A percentile compares a stretch with the other conserved stretches of the same genome.
Conservation (phyloP, 495 filamentous ascomycete species). For the Cairneyella variabilis region DNA sequence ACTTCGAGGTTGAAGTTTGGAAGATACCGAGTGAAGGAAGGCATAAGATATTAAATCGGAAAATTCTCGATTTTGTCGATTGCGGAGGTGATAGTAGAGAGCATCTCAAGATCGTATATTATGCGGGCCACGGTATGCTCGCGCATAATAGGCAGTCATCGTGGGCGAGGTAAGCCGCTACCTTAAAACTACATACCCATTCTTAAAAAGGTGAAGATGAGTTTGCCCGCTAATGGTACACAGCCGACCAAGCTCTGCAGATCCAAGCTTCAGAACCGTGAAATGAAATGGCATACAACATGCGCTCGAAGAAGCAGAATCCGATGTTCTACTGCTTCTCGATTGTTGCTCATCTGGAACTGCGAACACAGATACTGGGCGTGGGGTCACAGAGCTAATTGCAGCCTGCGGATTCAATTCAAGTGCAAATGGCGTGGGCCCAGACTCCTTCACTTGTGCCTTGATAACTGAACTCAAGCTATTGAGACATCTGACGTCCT, state of each 20-base stretch:
- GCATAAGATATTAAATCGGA: not conserved
- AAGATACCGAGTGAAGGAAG: not conserved
- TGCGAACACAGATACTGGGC: too few species aligned
- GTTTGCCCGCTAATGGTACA: not conserved
- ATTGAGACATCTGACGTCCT: not conserved
- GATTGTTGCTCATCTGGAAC: not conserved
- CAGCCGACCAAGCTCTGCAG: not conserved
- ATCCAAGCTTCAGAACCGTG: not conserved
- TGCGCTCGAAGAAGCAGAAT: not conserved
- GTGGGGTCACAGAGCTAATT: too few species aligned
- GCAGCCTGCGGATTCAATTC: too few species aligned
- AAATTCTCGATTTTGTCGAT: not conserved
- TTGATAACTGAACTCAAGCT: not conserved
- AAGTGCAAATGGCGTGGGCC: too few species aligned
- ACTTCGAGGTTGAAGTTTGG: not conserved
- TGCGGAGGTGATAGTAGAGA: not conserved
- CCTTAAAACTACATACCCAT: not conserved
- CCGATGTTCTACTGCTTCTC: not conserved
- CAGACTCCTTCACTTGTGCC: not conserved
- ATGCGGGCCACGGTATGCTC: not conserved
- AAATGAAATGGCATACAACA: not conserved
- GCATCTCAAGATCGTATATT: not conserved
- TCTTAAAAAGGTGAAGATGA: not conserved
- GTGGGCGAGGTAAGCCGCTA: not conserved
- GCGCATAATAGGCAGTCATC: not conserved